A percentile compares a stretch with the other conserved stretches of the same genome.
Evolutionary conservation across 306 rosid genomes (phyloP).

Genomic region (Parietaria judaica): DNA sequence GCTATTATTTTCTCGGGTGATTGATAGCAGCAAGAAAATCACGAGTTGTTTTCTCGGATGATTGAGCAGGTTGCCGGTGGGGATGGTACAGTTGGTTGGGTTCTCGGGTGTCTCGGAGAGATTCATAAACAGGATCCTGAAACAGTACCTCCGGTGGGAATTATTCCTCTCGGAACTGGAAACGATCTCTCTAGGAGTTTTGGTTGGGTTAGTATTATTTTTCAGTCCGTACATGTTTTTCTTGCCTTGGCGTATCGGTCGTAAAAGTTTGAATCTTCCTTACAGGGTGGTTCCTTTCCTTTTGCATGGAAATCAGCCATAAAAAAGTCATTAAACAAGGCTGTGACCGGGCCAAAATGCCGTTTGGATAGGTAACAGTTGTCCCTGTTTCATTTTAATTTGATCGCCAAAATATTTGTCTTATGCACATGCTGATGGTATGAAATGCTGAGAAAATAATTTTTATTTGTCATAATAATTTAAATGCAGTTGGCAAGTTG

Average conservation of each 20-base stretch:
- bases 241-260: constrained; percentile 23
- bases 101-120: constrained; percentile 73
- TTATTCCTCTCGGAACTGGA: constrained; percentile 94
- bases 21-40: background rate
- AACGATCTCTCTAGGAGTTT: constrained; percentile 94
- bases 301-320: constrained; percentile 84
- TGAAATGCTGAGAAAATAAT: too few species aligned
- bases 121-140: constrained; percentile 40
- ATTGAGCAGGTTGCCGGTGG: constrained; percentile 95
- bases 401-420: background rate
- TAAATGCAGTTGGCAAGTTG: constrained; percentile 64
- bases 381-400: background rate
- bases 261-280: constrained; percentile 21
- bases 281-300: constrained; percentile 97
- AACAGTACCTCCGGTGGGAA: constrained; percentile 85
- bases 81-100: constrained; percentile 99
- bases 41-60: constrained; percentile 14
- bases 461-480: constrained; percentile 6
- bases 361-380: constrained; percentile 64
- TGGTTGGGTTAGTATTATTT: constrained; percentile 65
- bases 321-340: constrained; percentile 58
- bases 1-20: too few species aligned
- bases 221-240: constrained; percentile 14
- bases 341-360: constrained; percentile 46
- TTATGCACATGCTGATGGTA: background rate